Percentiles rank a stretch among this genome's conserved stretches.
Evolutionary conservation across 2,329 filamentous ascomycete genomes (phyloP).

Genomic region (Colletotrichum tanaceti): DNA sequence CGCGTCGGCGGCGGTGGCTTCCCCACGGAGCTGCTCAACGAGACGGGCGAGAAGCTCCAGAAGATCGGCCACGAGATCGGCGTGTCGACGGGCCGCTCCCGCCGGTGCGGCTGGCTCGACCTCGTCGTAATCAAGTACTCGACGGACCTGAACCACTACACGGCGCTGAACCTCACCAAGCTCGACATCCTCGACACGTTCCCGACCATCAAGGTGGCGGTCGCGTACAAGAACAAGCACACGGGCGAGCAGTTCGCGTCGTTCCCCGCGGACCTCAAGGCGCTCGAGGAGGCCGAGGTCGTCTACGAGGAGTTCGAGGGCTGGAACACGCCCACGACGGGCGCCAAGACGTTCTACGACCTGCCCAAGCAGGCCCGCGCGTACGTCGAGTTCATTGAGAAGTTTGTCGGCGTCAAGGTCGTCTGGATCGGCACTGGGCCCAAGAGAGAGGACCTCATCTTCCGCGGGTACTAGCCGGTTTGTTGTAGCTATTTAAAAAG

Average conservation of each 20-base stretch:
- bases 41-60: conserved; percentile 60
- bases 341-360: conserved; percentile 68
- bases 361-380: conserved; percentile 72
- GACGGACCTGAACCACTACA: conserved; percentile 73
- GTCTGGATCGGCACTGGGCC: conserved; percentile 71
- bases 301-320: conserved; percentile 76
- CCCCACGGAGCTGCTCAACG: conserved; percentile 68
- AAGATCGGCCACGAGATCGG: conserved; percentile 54
- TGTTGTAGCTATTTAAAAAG: no score
- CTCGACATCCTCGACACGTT: conserved; percentile 81
- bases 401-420: conserved; percentile 69
- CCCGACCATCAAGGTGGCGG: conserved; percentile 77
- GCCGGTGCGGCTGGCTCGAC: conserved; percentile 65
- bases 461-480: conserved; percentile 42
- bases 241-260: conserved; percentile 63
- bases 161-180: conserved; percentile 69
- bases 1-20: conserved; percentile 73
- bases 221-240: conserved; percentile 69
- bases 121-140: conserved; percentile 76
- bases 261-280: conserved; percentile 72
- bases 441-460: conserved; percentile 72
- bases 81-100: conserved; percentile 67
- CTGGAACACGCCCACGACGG: conserved; percentile 74
- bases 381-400: conserved; percentile 76
- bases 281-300: conserved; percentile 70